Percentiles rank a stretch among this genome's conserved stretches.
These are phyloP conservation scores for Botryotinia convoluta DNA, from an alignment of 2,329 filamentous ascomycete genomes.

Conservation along the genomic window DNA sequence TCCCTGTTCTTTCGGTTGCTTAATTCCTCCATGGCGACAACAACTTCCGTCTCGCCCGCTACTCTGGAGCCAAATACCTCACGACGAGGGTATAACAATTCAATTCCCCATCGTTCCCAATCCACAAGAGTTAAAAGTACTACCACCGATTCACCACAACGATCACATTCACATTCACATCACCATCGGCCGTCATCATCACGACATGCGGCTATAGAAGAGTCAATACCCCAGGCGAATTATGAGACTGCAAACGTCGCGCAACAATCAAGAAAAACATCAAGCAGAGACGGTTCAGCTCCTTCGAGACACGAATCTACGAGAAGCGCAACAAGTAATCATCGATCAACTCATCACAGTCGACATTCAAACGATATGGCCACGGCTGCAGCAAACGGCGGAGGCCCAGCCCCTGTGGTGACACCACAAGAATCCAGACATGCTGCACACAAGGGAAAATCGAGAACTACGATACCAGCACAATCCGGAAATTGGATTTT, in stretches of 20 bases:
- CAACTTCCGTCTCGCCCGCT: conserved; percentile 30
- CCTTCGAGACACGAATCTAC: conserved; percentile 32
- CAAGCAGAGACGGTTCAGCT: conserved; percentile 35
- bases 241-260: conserved; percentile 70
- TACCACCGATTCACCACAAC: conserved; percentile 29
- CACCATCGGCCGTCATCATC: conserved; percentile 40
- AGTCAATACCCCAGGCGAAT: conserved; percentile 59
- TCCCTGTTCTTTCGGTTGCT: conserved; percentile 19
- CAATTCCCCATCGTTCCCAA: conserved; percentile 34
- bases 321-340: conserved; percentile 42
- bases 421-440: conserved; percentile 48
- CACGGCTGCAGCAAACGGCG: conserved; percentile 52
- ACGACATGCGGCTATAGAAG: conserved; percentile 43
- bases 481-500: conserved; percentile 91
- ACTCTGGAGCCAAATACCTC: conserved; percentile 31
- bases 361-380: conserved; percentile 45
- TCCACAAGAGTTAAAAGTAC: conserved; percentile 32
- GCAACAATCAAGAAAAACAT: conserved; percentile 34
- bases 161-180: conserved; percentile 29
- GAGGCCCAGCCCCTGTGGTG: conserved; percentile 51
- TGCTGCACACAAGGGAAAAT: conserved; percentile 51
- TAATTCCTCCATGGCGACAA: conserved; percentile 29
- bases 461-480: conserved; percentile 81
- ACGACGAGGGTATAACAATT: conserved; percentile 32
- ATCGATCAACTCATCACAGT: conserved; percentile 38